phyloP scores from a whole-genome alignment of 176 grass and related monocot genomes.

The Zea mays region DNA sequence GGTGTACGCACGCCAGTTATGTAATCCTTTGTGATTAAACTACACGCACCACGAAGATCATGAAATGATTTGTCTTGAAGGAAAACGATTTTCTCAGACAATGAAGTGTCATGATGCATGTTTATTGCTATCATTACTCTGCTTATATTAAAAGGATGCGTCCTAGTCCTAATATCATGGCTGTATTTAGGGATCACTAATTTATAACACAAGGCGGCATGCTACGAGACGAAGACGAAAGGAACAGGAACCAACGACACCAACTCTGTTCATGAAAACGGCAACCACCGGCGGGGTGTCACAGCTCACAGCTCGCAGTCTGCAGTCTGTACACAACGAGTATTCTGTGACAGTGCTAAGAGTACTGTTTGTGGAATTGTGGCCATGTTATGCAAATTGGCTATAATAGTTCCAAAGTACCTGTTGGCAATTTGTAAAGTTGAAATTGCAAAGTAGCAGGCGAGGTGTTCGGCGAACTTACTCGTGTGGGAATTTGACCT shows the following conservation, averaged over 20 bases:
- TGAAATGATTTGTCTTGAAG: background rate
- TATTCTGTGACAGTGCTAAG: slow-evolving; percentile 1
- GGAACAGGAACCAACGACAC: background rate
- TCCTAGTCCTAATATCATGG: slow-evolving; percentile 18
- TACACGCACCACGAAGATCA: slow-evolving; percentile 29
- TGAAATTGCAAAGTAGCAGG: background rate
- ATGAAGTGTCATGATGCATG: background rate
- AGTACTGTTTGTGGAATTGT: background rate
- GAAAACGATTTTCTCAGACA: background rate
- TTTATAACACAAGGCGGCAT: background rate
- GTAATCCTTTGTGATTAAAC: slow-evolving; percentile 25
- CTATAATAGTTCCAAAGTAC: too few species aligned
- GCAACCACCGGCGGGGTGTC: background rate
- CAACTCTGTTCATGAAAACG: slow-evolving; percentile 6
- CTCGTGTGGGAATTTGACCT: slow-evolving; percentile 83
- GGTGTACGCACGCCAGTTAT: slow-evolving; percentile 14
- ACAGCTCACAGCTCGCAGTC: slow-evolving; percentile 11
- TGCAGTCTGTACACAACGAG: background rate
- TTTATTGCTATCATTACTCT: background rate
- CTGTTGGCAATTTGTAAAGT: background rate
- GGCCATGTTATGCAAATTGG: too few species aligned
- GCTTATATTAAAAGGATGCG: background rate
- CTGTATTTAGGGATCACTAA: slow-evolving; percentile 17
- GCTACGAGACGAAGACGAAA: background rate
- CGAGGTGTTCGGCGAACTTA: slow-evolving; percentile 42